These are phyloP conservation scores for Fusarium guadeloupense DNA, from an alignment of 2,329 filamentous ascomycete species.

Conservation along the genomic window DNA sequence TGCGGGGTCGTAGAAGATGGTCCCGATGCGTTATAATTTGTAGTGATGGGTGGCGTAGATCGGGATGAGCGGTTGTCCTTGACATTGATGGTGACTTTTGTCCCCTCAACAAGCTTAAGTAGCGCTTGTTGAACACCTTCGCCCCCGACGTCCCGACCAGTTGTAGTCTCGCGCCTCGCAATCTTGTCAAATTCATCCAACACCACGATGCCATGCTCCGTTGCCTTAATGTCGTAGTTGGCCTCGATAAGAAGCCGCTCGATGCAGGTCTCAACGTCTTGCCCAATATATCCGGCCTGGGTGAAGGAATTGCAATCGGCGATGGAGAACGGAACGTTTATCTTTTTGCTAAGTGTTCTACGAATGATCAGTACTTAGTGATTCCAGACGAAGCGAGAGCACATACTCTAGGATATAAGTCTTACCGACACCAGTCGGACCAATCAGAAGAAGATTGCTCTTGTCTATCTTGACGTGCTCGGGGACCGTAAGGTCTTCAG, in stretches of 20 bases:
- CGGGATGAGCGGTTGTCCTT: conserved; percentile 76
- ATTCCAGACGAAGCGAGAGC: not conserved
- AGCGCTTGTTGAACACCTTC: conserved; percentile 97
- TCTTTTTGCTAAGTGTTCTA: conserved; percentile 87
- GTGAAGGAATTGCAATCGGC: conserved; percentile 96
- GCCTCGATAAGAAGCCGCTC: conserved; percentile 89
- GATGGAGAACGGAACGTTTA: conserved; percentile 96
- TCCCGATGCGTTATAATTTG: conserved; percentile 59
- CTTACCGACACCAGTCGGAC: conserved; percentile 94
- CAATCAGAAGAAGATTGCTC: conserved; percentile 90
- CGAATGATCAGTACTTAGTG: conserved; percentile 29
- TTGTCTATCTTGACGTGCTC: conserved; percentile 84
- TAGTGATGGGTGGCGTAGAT: conserved; percentile 61
- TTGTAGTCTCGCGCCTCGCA: conserved; percentile 83
- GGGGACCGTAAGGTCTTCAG: conserved; percentile 56
- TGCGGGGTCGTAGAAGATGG: conserved; percentile 57
- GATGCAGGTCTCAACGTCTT: conserved; percentile 96
- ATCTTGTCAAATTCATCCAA: conserved; percentile 98
- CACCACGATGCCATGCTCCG: conserved; percentile 93
- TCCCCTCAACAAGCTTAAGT: conserved; percentile 95
- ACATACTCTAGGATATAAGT: conserved; percentile 84
- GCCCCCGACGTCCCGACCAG: conserved; percentile 92
- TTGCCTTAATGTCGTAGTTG: conserved; percentile 84
- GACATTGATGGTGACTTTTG: conserved; percentile 89
- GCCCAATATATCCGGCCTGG: conserved; percentile 96